phyloP scores from a whole-genome alignment of 23 red algal genomes.

The Pyropia yezoensis region DNA sequence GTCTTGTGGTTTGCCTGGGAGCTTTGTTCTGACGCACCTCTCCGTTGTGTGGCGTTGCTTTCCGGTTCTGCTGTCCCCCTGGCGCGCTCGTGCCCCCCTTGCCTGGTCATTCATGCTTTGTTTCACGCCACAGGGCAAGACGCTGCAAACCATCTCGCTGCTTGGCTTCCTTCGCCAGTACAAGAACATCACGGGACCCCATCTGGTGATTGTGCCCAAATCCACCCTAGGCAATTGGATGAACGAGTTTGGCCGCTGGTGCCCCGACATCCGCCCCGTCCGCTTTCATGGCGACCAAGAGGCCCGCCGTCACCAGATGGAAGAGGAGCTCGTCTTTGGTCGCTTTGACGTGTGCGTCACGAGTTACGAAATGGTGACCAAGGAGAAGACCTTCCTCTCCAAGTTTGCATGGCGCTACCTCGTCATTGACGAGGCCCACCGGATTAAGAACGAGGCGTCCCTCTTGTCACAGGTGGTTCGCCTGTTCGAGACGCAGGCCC shows the following conservation, averaged over 20 bases:
- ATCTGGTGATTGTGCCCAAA: constrained; percentile 96
- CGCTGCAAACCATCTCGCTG: constrained; percentile 91
- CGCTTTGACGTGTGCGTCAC: constrained; percentile 95
- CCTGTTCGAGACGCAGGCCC: constrained; percentile 65
- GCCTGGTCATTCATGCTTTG: too few species aligned
- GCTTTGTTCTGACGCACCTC: too few species aligned
- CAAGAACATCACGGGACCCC: constrained; percentile 79
- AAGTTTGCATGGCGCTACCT: constrained; percentile 97
- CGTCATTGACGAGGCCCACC: constrained; percentile 98
- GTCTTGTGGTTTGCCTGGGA: neutral
- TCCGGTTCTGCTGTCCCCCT: too few species aligned
- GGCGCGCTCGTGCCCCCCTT: too few species aligned
- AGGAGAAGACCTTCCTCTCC: constrained; percentile 72
- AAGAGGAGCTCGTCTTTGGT: constrained; percentile 44
- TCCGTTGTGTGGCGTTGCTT: too few species aligned
- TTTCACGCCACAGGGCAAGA: constrained; percentile 6
- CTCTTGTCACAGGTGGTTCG: constrained; percentile 89
- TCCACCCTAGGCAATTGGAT: constrained; percentile 96
- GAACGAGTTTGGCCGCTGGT: constrained; percentile 73
- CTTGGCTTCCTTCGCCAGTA: constrained; percentile 79
- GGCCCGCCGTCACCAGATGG: constrained; percentile 25
- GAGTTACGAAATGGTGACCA: constrained; percentile 86
- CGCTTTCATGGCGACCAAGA: constrained; percentile 88
- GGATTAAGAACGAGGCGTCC: constrained; percentile 96
- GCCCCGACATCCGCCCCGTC: constrained; percentile 71